A percentile compares a stretch with the other conserved stretches of the same genome.
Conservation (phyloP, 306 rosid genomes). For the Castanea sativa region DNA sequence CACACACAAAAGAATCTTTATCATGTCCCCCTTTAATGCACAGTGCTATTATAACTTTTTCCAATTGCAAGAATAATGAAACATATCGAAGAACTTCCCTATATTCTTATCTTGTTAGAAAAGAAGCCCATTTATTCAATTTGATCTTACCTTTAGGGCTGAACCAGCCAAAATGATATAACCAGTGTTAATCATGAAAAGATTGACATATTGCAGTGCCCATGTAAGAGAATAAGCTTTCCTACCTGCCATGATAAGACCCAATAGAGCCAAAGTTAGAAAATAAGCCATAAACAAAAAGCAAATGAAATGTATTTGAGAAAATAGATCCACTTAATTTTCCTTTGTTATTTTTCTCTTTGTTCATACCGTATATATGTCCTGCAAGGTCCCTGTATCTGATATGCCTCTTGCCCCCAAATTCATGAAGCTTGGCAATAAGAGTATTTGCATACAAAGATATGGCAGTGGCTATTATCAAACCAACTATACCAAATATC, state of each 20-base stretch:
- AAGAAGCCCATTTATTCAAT: background rate
- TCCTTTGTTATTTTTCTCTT: background rate
- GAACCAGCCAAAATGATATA: conserved; percentile 87
- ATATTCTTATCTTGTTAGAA: background rate
- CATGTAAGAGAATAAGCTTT: conserved; percentile 82
- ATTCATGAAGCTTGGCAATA: conserved; percentile 85
- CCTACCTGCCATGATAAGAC: conserved; percentile 51
- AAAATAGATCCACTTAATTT: background rate
- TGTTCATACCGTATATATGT: conserved; percentile 60
- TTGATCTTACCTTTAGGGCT: conserved; percentile 72
- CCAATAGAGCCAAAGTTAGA: background rate
- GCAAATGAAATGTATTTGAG: background rate
- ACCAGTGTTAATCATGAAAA: conserved; percentile 93
- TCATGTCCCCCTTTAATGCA: background rate
- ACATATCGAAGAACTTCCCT: background rate
- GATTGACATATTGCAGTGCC: conserved; percentile 84
- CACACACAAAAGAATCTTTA: background rate
- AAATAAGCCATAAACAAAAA: background rate
- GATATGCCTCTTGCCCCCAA: conserved; percentile 88
- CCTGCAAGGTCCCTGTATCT: conserved; percentile 97
- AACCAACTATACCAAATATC: conserved; percentile 66
- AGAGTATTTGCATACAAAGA: conserved; percentile 83
- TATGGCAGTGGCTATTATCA: conserved; percentile 63
- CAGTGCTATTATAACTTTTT: background rate
- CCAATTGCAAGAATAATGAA: background rate